These are phyloP conservation scores for Trypanosomatidae sp. DNA, from an alignment of 208 protist genomes.

Conservation along the genomic window DNA sequence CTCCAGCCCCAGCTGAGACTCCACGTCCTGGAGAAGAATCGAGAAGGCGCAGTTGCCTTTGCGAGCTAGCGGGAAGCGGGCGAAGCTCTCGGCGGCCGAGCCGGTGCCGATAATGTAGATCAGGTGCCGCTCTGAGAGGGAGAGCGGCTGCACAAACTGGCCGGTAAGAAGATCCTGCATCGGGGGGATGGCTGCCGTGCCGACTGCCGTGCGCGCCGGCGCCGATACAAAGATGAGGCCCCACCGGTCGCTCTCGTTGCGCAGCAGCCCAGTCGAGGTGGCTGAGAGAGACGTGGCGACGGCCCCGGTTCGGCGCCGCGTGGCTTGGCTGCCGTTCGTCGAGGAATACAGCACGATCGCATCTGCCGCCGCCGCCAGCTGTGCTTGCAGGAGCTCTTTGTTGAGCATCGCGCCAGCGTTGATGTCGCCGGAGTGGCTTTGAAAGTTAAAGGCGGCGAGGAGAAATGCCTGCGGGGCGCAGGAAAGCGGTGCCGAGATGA, in stretches of 20 bases:
- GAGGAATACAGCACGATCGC: slow-evolving; percentile 36
- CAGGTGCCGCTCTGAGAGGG: slow-evolving; percentile 64
- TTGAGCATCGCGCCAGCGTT: slow-evolving; percentile 52
- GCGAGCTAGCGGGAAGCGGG: slow-evolving; percentile 64
- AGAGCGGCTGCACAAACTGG: slow-evolving; percentile 86
- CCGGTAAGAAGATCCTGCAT: slow-evolving; percentile 90
- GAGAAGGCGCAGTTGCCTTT: slow-evolving; percentile 78
- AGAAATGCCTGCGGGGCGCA: slow-evolving; percentile 73
- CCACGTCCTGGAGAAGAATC: slow-evolving; percentile 85
- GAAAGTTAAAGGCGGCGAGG: slow-evolving; percentile 77
- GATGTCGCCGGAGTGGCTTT: slow-evolving; percentile 29
- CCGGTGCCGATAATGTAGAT: slow-evolving; percentile 90
- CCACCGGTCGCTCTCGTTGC: slow-evolving; percentile 36
- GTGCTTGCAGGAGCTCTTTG: slow-evolving; percentile 83
- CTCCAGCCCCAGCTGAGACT: slow-evolving; percentile 72
- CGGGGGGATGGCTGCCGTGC: slow-evolving; percentile 55
- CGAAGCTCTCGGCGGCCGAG: slow-evolving; percentile 69
- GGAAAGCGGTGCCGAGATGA: slow-evolving; percentile 64
- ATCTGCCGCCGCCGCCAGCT: slow-evolving; percentile 66
- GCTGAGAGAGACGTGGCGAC: slow-evolving; percentile 1
- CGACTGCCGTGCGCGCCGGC: slow-evolving; percentile 35
- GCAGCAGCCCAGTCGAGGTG: slow-evolving; percentile 9
- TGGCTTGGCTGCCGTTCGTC: slow-evolving; percentile 18
- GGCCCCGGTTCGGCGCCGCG: slow-evolving; percentile 28
- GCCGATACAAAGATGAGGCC: slow-evolving; percentile 75